phyloP scores from a whole-genome alignment of 768 basidiomycete genomes.

The Clitopilus passeckerianus region DNA sequence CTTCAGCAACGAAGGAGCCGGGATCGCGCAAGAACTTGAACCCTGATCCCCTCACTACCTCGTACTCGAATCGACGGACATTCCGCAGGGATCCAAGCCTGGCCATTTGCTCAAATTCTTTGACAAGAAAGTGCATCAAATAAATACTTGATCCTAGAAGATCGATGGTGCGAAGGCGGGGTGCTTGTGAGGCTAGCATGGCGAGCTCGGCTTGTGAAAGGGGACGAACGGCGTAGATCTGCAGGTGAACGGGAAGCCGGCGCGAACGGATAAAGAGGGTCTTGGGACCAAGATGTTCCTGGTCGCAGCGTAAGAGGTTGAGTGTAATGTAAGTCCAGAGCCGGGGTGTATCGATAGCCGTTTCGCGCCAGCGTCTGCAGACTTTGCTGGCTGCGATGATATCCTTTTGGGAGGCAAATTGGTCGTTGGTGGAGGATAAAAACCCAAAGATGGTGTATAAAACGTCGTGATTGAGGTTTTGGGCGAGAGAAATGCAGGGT shows the following conservation, averaged over 20 bases:
- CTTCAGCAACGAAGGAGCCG: background rate
- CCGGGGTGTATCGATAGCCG: background rate
- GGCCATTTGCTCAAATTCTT: background rate
- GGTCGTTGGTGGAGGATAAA: background rate
- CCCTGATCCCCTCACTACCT: background rate
- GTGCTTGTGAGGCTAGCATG: background rate
- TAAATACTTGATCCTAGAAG: background rate
- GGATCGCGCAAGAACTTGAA: background rate
- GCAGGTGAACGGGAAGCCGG: background rate
- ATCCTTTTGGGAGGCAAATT: background rate
- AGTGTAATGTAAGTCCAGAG: constrained; percentile 2
- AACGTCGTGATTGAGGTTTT: background rate
- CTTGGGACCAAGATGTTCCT: constrained; percentile 1
- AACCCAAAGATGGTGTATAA: background rate
- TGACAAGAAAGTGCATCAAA: background rate
- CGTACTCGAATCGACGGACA: background rate
- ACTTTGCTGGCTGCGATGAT: constrained; percentile 1
- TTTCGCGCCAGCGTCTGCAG: background rate
- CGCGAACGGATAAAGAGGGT: background rate
- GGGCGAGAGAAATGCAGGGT: background rate
- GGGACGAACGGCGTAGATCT: background rate
- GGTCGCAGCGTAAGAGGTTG: background rate
- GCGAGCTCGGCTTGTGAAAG: background rate
- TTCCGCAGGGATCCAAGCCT: background rate
- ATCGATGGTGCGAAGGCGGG: background rate